These are phyloP conservation scores for Protomyces arabidopsidicola DNA, from an alignment of 1,139 yeast genomes.

Conservation along the genomic window DNA sequence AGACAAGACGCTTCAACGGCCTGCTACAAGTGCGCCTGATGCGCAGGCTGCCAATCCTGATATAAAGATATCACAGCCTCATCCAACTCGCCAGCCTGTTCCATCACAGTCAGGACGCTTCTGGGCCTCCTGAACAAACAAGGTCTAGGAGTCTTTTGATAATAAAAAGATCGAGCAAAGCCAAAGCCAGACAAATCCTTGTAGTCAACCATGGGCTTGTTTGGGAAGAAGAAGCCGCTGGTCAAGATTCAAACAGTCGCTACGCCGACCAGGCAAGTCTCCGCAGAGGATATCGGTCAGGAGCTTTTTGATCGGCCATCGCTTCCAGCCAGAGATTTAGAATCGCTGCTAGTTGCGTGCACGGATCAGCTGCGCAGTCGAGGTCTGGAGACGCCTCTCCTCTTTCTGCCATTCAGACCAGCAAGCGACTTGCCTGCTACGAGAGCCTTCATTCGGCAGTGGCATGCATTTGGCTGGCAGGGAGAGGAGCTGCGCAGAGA, in stretches of 20 bases:
- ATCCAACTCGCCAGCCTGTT: background rate
- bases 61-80: background rate
- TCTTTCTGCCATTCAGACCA: constrained; percentile 18
- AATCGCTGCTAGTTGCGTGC: background rate
- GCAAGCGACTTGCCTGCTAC: constrained; percentile 1
- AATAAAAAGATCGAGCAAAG: too few species aligned
- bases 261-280: background rate
- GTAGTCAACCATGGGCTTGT: background rate
- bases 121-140: background rate
- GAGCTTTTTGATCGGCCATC: background rate
- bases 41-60: background rate
- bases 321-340: background rate
- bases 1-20: background rate
- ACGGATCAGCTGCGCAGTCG: background rate
- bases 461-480: background rate
- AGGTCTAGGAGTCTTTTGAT: too few species aligned
- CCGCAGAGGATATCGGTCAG: background rate
- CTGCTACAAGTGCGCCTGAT: too few species aligned
- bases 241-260: background rate
- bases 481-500: background rate
- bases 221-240: background rate
- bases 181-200: too few species aligned
- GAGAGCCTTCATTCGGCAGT: background rate
- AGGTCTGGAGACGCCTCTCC: constrained; percentile 4
- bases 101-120: background rate